Evolutionary conservation across 352 stramenopile genomes (phyloP), one percentile per base, ranked within the genome.

Genomic region (Globisporangium nunn): DNA sequence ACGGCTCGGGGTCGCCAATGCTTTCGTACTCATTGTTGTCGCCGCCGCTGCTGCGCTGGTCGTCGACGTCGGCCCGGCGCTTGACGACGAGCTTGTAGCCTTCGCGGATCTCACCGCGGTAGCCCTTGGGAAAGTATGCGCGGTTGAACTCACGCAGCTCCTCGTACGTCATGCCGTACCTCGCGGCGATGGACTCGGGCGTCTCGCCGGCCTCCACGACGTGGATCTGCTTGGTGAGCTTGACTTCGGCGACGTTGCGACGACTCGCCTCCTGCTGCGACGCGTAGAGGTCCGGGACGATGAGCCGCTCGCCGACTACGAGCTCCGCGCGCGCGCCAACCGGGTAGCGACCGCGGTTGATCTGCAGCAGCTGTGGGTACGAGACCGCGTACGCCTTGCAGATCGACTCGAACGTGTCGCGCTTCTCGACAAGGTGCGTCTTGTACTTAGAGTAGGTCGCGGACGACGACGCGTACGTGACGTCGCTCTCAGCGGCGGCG

Each of bases 141-240:
- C 84, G 84, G 58, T 94, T 94, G 62, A 64, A 92, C 66, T 92
- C 84, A 35, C 84, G 84, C 60, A 94, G 72, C 66, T 92, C 81
- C 37, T 94, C 84, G 56, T 89, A 88, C 53, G 74, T 91, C 84
- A 94, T 94, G 44, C 62, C 67, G 66, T 88, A 94, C 33, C 53
- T 58, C 37, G 66, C 69, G 0, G 77, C 78, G 52, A 94, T 67
- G 15, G 55, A 67, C 55, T 90, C 69, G 15, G 84, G 81, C n/a
- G 84, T 91, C 31, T 94, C 84, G 45, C 74, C 82, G 2, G 59
- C 52, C 43, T 85, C 70, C n/a, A 94, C 84, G 10, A 87, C 62
- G 54, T 94, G 81, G 53, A 94, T 94, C 65, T 92, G 80, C 72
- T 91, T 92, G 48, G 79, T 94, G 35, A 94, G 82, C 58, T 81